Percentiles rank a stretch among this genome's conserved stretches.
Evolutionary conservation across 2,329 filamentous ascomycete species (phyloP).

Genomic region (Xylariaceae sp.): DNA sequence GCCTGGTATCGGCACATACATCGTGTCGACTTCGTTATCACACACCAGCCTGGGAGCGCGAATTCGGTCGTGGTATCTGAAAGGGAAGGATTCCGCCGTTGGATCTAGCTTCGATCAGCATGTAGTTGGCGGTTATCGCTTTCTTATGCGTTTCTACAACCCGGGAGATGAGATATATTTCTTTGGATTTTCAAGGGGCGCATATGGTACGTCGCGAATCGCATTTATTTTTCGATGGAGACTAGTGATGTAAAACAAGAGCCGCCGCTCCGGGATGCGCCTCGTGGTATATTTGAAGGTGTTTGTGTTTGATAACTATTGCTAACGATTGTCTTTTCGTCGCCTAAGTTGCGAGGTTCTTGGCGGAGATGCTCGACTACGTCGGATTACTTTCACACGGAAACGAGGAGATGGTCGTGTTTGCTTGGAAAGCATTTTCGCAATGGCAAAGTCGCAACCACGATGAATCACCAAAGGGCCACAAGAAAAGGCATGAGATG

Average conservation of each 20-base stretch:
- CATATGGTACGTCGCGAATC: conserved; percentile 43
- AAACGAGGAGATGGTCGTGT: conserved; percentile 80
- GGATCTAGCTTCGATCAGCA: conserved; percentile 78
- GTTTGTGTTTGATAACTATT: background rate
- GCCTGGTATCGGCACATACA: conserved; percentile 70
- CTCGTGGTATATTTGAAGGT: too few relatives aligned
- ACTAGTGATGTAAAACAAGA: too few relatives aligned
- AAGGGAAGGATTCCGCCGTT: conserved; percentile 74
- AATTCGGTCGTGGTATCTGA: conserved; percentile 62
- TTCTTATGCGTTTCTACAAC: conserved; percentile 70
- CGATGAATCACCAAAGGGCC: conserved; percentile 40
- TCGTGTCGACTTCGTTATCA: conserved; percentile 56
- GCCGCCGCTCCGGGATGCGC: background rate
- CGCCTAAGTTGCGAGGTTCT: conserved; percentile 58
- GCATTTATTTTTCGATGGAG: background rate
- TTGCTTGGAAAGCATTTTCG: conserved; percentile 78
- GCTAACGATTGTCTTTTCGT: background rate
- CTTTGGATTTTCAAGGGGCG: conserved; percentile 69
- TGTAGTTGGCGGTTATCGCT: conserved; percentile 77
- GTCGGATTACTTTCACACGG: conserved; percentile 75
- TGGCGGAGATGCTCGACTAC: conserved; percentile 81
- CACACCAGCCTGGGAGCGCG: conserved; percentile 54
- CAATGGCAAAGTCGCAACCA: conserved; percentile 63
- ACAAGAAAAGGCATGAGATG: conserved; percentile 55
- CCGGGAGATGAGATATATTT: conserved; percentile 64